Base-by-base conservation (phyloP, 257 asterid genomes). In the Salvia hispanica region DNA sequence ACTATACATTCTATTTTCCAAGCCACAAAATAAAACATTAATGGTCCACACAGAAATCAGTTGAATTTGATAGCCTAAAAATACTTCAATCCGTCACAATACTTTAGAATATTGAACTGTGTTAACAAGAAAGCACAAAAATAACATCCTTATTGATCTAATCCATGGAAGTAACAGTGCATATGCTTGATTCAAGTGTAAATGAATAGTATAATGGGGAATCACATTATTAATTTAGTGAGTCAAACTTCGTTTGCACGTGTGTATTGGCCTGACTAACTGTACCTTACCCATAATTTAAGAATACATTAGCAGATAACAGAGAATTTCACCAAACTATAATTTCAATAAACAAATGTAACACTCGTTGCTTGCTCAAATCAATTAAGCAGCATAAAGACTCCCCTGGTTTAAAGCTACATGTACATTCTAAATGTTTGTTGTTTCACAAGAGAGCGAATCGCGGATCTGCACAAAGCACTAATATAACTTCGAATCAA, bases 401-500 rank as follows among this genome's bases (percentile, higher is more conserved):
- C 52, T 50, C 58, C 66, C 37, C 33, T 18, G 16, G 50, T 63
- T 68, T 50, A 36, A 69, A 33, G 64, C 5, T n/a, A 44, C 12
- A 37, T 37, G 40, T 61, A 68, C 53, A 76, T 47, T 51, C 76
- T 18, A 54, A 65, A 47, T 18, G 64, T 54, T 60, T 70, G 62
- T 69, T 39, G 54, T 18, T 7, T 54, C 51, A 46, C 78, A 67
- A 77, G 76, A 78, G 78, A 77, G 77, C 43, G 74, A 79, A 72
- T 55, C n/a, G 33, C 50, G 84, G 84, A 82, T 82, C 81, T 77
- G 75, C 73, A 71, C 60, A 58, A 71, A 40, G 73, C 69, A n/a
- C 43, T 53, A 55, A 58, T 51, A 31, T 58, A 58, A 69, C 80
- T 74, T 77, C 72, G 25, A 77, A 72, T 62, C 13, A 55, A 76